Base-by-base conservation (phyloP, 1,284 basidiomycete genomes). In the Melampsora americana region DNA sequence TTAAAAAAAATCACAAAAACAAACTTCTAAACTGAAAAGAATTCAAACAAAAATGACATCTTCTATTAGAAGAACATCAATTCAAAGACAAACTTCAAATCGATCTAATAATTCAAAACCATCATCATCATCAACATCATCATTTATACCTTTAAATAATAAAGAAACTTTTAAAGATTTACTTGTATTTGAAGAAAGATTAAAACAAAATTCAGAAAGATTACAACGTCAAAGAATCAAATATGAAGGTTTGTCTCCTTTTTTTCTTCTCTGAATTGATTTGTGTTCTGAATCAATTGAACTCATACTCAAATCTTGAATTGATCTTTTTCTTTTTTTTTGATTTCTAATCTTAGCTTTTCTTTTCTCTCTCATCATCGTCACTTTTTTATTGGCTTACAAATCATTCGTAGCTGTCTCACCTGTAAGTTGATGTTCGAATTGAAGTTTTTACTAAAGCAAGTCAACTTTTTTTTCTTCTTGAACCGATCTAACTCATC, bases 111-210 rank as follows among this genome's bases (percentile, higher is more conserved):
- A n/a, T n/a, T n/a, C n/a, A n/a, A n/a, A n/a, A n/a, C 50, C 3
- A 20, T 23, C 18, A 5, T 16, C 3, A 53, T 20, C 50, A 18
- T 5, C 3, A 3, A 4, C 3, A 18, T 20, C 23, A 23, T 26
- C 60, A 16, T 61, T 26, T 20, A 5, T 32, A 9, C 91, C 91
- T 0, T 83, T 88, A 14, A 87, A 88, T 78, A 91, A 92, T 82
- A 85, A 86, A 66, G 86, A 88, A 20, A 94, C 92, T 0, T 93
- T 92, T 82, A 87, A 91, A 64, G 95, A 99, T 83, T 85, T 99
- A 35, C 87, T 98, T 50, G 85, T 94, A 68, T 98, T 99, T 79
- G 95, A 99, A 84, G 95, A 99, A 83, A 87, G 96, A 20, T 88
- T 99, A 72, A 98, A 98, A 84, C 91, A 91, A 68, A 98, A 92